Evolutionary conservation across 2,329 filamentous ascomycete species (phyloP), one percentile per base, ranked within the genome.

Genomic region (Arthrobotrys sphaeroides): DNA sequence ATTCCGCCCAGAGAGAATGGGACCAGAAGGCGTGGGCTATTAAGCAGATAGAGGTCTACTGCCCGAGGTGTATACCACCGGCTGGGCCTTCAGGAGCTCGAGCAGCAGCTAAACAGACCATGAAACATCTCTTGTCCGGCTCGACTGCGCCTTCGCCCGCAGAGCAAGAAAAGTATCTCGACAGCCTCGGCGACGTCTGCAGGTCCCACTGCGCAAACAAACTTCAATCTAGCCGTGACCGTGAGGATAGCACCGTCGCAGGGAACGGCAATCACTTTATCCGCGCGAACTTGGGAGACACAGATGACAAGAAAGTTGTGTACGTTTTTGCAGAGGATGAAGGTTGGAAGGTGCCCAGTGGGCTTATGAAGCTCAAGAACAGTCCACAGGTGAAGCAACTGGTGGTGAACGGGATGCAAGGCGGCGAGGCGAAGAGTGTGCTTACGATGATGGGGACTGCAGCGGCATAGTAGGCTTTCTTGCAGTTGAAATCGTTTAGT

Each of bases 1-100:
- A 90, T 77, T 92, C 97, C 13, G 90, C 92, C n/a, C 93, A 98
- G 83, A 89, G 95, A 73, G 95, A 99, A 84, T 99, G 95, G 95
- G 95, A 99, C 82, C 89, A 98, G 81, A 98, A 98, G 83, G 94
- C 94, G 24, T 98, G 95, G 95, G 97, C 93, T 45, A 88, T 99
- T 83, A 97, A 96, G 84, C 85, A 91, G 78, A 89, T 96, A 83
- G 95, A 98, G 87, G 90, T 95, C 85, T 92, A 90, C 88, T 93
- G 90, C 82, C 88, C 89, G 81, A 86, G 88, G 80, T 88, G 90
- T 78, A 82, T 85, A 74, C 81, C 84, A 53, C 80, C 84, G 77
- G 26, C 72, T 2, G 81, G 82, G 77, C 81, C 82, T 78, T 79
- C 82, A 42, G 57, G 64, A 0, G 72, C 55, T 42, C 64, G 72